A percentile compares a stretch with the other conserved stretches of the same genome.
phyloP scores from a whole-genome alignment of 768 basidiomycete genomes.

The Asterophora lycoperdoides region DNA sequence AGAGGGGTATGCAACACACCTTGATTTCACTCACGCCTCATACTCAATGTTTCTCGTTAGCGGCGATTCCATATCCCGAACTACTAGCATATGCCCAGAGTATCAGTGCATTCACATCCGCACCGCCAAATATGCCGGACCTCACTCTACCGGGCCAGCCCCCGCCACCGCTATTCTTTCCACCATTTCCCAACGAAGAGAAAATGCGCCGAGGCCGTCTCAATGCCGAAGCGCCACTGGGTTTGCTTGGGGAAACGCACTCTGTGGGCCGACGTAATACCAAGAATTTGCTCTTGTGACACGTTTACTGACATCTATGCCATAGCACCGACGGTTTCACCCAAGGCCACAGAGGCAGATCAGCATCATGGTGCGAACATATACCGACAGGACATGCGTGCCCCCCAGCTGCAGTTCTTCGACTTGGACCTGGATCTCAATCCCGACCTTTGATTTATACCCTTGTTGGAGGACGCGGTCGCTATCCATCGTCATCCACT shows the following conservation, averaged over 20 bases:
- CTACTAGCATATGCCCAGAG: conserved; percentile 82
- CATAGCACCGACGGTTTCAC: conserved; percentile 60
- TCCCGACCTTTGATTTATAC: conserved; percentile 54
- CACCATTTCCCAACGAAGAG: conserved; percentile 88
- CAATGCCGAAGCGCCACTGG: conserved; percentile 77
- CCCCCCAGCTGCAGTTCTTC: conserved; percentile 58
- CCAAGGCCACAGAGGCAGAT: conserved; percentile 43
- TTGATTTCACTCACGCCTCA: not conserved
- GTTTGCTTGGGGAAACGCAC: conserved; percentile 74
- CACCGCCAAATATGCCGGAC: conserved; percentile 85
- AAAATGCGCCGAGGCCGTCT: conserved; percentile 83
- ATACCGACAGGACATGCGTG: conserved; percentile 66
- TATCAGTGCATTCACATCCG: conserved; percentile 81
- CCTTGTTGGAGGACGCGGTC: no score
- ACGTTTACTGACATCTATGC: conserved; percentile 6
- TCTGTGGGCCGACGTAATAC: conserved; percentile 70
- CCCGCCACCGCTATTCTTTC: conserved; percentile 78
- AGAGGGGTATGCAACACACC: conserved; percentile 47
- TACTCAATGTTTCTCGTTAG: conserved; percentile 32
- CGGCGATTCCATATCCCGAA: conserved; percentile 77
- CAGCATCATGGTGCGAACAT: conserved; percentile 59
- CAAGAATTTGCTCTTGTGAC: conserved; percentile 1
- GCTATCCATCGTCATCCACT: not conserved
- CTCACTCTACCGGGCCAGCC: conserved; percentile 64
- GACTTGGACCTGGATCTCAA: conserved; percentile 84